Evolutionary conservation across 495 filamentous ascomycete genomes (phyloP), one percentile per base, ranked within the genome.

Genomic region (Podospora fimiseda): DNA sequence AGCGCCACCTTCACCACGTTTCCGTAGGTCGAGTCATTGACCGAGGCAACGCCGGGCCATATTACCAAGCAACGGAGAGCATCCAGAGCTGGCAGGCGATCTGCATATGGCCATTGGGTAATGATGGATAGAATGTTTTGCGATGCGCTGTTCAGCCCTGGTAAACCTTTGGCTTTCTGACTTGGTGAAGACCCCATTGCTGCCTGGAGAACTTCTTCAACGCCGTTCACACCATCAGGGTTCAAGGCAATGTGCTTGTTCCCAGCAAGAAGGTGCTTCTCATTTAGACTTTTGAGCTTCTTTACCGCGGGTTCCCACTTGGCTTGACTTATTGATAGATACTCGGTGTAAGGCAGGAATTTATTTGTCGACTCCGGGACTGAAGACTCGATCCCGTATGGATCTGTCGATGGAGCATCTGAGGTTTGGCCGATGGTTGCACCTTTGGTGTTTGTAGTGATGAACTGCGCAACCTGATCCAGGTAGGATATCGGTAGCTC

Each of bases 401-500:
- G 82, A 69, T 95, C 90, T 30, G 78, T 67, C 0, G 54, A 55
- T 5, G 64, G 53, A 22, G 75, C 79, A 1, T 72, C 65, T 23
- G 67, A 41, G 67, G 67, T 44, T 73, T 60, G 60, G 7, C 89
- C 92, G 18, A 96, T 72, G 1, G 83, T 87, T 15, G 90, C 86
- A 13, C 90, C 93, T 67, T 91, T 77, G 6, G 90, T 93, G 63
- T 97, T 97, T 49, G 83, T 74, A 16, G 86, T 80, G 60, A 99
- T 96, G 69, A 96, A 99, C 57, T 92, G 86, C 3, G 92, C 90
- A 23, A 97, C 90, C 62, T 92, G 87, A 55, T 97, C 94, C 14
- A 96, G 74, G 61, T 97, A 97, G 3, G 79, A 82, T 53, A 96
- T 85, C 16, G 93, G 86, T 0, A 96, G 81, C 60, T 96, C 88